These are phyloP conservation scores for Sclerotinia borealis DNA, from an alignment of 2,329 filamentous ascomycete species.

Conservation along the genomic window DNA sequence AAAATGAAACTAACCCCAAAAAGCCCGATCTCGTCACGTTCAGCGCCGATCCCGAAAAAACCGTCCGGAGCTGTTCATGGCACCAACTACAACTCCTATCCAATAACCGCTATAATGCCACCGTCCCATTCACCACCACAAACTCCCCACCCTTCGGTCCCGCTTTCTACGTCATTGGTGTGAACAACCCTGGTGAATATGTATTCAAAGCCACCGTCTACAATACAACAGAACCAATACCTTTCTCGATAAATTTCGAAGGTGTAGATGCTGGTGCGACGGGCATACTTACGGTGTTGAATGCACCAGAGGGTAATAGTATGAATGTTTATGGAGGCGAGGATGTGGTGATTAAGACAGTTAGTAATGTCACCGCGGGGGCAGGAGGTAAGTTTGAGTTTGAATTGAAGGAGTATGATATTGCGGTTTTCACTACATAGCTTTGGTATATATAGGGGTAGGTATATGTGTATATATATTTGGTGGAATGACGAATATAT, in stretches of 20 bases:
- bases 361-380: neutral
- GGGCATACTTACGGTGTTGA: constrained; percentile 8
- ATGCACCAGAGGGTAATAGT: neutral
- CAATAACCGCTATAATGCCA: constrained; percentile 3
- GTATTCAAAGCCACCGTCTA: constrained; percentile 13
- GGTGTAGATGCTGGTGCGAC: neutral
- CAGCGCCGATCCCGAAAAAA: constrained; percentile 38
- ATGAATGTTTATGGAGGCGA: constrained; percentile 2
- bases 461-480: too few relatives aligned
- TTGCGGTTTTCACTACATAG: constrained; percentile 13
- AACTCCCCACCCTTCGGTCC: constrained; percentile 6
- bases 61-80: constrained; percentile 40
- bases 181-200: neutral
- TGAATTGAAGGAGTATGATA: constrained; percentile 10
- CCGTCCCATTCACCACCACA: constrained; percentile 9
- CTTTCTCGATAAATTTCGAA: constrained; percentile 12
- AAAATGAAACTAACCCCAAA: neutral
- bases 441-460: too few relatives aligned
- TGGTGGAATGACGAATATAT: too few relatives aligned
- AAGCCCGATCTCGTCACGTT: constrained; percentile 30
- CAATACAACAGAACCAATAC: constrained; percentile 4
- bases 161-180: constrained; percentile 12
- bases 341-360: constrained; percentile 3
- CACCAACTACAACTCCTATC: constrained; percentile 12
- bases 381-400: constrained; percentile 8